A percentile compares a stretch with the other conserved stretches of the same genome.
These are phyloP conservation scores for Cladosporium phlei DNA, from an alignment of 2,329 filamentous ascomycete species.

Conservation along the genomic window DNA sequence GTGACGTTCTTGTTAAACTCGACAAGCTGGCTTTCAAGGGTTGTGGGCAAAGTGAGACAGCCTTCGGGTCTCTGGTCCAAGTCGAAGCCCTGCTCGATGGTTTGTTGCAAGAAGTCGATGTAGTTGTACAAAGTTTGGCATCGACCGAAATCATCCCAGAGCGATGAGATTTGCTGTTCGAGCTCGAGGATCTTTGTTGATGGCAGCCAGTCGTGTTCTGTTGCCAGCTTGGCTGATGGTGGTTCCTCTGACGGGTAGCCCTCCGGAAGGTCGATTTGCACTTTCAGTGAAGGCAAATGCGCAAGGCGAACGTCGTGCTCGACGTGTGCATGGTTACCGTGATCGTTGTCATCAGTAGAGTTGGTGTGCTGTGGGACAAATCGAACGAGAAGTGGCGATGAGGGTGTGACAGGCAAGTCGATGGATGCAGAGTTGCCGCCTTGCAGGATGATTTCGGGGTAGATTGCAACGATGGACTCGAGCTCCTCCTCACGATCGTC, in stretches of 20 bases:
- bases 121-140: slow-evolving; percentile 56
- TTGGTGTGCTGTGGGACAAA: slow-evolving; percentile 21
- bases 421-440: slow-evolving; percentile 48
- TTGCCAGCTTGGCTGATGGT: slow-evolving; percentile 47
- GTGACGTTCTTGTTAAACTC: slow-evolving; percentile 74
- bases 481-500: slow-evolving; percentile 59
- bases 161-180: slow-evolving; percentile 40
- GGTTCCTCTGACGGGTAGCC: slow-evolving; percentile 53
- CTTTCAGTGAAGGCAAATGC: slow-evolving; percentile 52
- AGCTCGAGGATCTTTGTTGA: slow-evolving; percentile 41
- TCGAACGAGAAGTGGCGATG: slow-evolving; percentile 44
- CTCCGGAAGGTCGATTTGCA: slow-evolving; percentile 50
- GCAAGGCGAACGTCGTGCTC: slow-evolving; percentile 45
- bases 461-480: slow-evolving; percentile 57
- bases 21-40: slow-evolving; percentile 64
- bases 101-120: slow-evolving; percentile 57
- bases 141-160: slow-evolving; percentile 59
- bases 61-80: slow-evolving; percentile 38
- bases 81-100: slow-evolving; percentile 52
- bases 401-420: slow-evolving; percentile 52
- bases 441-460: slow-evolving; percentile 54
- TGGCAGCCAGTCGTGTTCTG: slow-evolving; percentile 52
- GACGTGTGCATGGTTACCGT: slow-evolving; percentile 16
- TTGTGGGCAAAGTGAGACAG: slow-evolving; percentile 44
- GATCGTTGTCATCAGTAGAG: slow-evolving; percentile 11